Conservation (phyloP, 352 stramenopile species). For the Phytophthora vignae region DNA sequence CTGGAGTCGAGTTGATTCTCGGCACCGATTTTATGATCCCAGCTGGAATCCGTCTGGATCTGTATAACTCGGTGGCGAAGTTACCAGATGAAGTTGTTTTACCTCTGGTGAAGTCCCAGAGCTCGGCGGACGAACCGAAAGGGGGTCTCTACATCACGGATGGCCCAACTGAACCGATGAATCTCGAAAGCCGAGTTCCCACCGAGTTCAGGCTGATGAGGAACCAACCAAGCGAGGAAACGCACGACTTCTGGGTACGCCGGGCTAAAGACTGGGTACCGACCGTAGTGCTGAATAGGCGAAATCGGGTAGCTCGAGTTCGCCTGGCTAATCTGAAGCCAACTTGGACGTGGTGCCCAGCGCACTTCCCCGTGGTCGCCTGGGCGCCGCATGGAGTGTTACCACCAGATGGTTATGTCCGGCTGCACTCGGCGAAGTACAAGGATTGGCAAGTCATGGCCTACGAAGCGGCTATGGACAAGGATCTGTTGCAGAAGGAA, state of each 20-base stretch:
- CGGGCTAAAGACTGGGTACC: slow-evolving; percentile 21
- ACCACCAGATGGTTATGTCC: background rate
- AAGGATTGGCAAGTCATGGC: background rate
- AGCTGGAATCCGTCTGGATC: slow-evolving; percentile 6
- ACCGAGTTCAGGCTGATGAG: slow-evolving; percentile 38
- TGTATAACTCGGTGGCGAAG: slow-evolving; percentile 4
- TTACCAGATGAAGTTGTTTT: background rate
- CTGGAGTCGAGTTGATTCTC: slow-evolving; percentile 10
- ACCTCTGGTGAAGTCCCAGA: background rate
- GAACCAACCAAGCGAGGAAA: background rate
- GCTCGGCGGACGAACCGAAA: too few species aligned
- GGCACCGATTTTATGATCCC: slow-evolving; percentile 12
- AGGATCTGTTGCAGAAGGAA: background rate
- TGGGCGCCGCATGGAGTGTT: background rate
- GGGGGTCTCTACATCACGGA: background rate
- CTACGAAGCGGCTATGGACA: background rate
- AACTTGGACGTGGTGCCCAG: slow-evolving; percentile 94
- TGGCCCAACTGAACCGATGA: background rate
- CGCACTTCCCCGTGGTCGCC: slow-evolving; percentile 78
- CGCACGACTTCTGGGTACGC: background rate
- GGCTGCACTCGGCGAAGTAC: background rate
- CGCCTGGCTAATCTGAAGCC: slow-evolving; percentile 58
- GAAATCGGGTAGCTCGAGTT: slow-evolving; percentile 62
- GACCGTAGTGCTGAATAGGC: slow-evolving; percentile 61
- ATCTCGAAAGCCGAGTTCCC: slow-evolving; percentile 17